These are phyloP conservation scores for Bipolaris zeicola DNA, from an alignment of 2,329 filamentous ascomycete species.

Conservation along the genomic window DNA sequence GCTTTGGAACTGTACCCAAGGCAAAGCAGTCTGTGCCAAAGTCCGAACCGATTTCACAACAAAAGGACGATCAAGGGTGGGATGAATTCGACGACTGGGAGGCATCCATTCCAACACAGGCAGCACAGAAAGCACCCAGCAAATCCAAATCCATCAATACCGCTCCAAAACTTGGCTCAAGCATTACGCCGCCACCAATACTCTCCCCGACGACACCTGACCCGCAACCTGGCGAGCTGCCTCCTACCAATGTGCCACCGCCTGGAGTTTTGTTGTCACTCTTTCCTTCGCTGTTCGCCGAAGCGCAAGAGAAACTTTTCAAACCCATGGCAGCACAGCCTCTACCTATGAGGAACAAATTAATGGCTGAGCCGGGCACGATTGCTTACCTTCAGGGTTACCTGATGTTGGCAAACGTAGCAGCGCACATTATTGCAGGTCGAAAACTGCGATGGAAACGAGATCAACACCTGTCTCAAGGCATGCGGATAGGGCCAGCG, in stretches of 20 bases:
- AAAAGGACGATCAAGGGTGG: constrained; percentile 51
- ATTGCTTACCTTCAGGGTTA: constrained; percentile 69
- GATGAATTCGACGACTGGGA: constrained; percentile 55
- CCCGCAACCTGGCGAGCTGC: constrained; percentile 47
- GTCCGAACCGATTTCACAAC: constrained; percentile 6
- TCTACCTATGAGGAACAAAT: constrained; percentile 63
- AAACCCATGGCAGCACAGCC: constrained; percentile 66
- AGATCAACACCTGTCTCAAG: constrained; percentile 81
- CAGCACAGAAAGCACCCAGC: constrained; percentile 12
- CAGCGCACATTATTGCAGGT: constrained; percentile 81
- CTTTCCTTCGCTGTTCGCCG: constrained; percentile 72
- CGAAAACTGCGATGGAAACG: constrained; percentile 89
- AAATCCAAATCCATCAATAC: constrained; percentile 8
- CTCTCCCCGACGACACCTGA: constrained; percentile 31
- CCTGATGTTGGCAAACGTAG: constrained; percentile 67
- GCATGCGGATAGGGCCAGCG: constrained; percentile 82
- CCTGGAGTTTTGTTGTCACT: constrained; percentile 80
- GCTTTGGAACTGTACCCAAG: constrained; percentile 23
- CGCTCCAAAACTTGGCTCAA: background rate
- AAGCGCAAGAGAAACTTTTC: constrained; percentile 69
- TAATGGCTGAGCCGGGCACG: constrained; percentile 67
- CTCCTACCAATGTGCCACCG: constrained; percentile 87
- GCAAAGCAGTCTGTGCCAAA: constrained; percentile 8
- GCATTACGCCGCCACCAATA: constrained; percentile 22
- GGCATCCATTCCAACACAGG: constrained; percentile 34